Evolutionary conservation across 441 rosid species (phyloP), one percentile per base, ranked within the genome.

Genomic region (Rhodomyrtus psidioides): DNA sequence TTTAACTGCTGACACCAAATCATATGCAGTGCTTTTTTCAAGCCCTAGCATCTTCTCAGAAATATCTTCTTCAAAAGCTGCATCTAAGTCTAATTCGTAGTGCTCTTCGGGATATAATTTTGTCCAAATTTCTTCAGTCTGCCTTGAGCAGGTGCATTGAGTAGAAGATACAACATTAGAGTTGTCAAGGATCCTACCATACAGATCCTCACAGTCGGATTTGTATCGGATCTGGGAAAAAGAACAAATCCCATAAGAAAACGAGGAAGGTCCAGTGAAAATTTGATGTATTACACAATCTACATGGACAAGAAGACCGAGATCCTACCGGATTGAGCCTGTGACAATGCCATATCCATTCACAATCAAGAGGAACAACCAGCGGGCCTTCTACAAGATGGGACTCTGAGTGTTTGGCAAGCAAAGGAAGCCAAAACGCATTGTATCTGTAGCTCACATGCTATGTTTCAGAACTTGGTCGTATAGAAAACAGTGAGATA

Each of bases 261-360:
- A 39, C 2, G 5, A 39, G 6, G n/a, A 39, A 70, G 79, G 79
- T 70, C n/a, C 79, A 70, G 49, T 70, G 49, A 39, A 39, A 70
- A 70, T 70, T 65, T 70, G 79, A 34, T 34, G n/a, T 10, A 70
- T 21, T 13, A 70, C 79, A 70, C 24, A 16, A 82, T 55, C 27
- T 21, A 82, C 30, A 30, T 21, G 83, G 83, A 53, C 30, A n/a
- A 76, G 16, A 55, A 16, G 39, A 75, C 30, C 0, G 0, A 30
- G 70, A 54, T 82, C 83, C 74, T 83, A 86, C 88, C 83, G 88
- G 88, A 49, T 86, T 86, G 85, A 86, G 88, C 62, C 88, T 53
- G 85, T 86, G 88, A 83, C 88, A 86, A 62, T 86, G 88, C 88
- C 88, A 86, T 62, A 86, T 51, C 88, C 88, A 86, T 53, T 86